These are phyloP conservation scores for Lodderomyces elongisporus DNA, from an alignment of 1,139 yeast species.

Conservation along the genomic window DNA sequence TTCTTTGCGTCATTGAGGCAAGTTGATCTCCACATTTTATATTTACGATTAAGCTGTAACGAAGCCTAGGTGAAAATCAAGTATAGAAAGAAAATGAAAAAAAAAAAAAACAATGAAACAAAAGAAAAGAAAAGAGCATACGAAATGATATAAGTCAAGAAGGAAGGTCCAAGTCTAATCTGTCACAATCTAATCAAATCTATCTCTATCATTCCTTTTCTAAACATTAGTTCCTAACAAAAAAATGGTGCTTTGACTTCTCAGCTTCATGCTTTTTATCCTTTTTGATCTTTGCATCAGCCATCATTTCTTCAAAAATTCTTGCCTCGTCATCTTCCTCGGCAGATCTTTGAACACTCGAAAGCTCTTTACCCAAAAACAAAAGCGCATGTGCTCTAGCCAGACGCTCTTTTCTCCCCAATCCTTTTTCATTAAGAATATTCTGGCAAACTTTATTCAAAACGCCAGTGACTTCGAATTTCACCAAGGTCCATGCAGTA, in stretches of 20 bases:
- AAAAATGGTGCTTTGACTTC: slow-evolving; percentile 1
- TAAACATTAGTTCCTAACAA: not conserved
- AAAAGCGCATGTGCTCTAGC: slow-evolving; percentile 58
- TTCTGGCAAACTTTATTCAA: slow-evolving; percentile 61
- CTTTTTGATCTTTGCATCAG: slow-evolving; percentile 57
- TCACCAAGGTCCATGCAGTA: slow-evolving; percentile 77
- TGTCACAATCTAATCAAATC: no score
- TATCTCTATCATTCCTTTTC: no score
- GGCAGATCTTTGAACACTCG: slow-evolving; percentile 51
- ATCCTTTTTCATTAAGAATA: slow-evolving; percentile 52
- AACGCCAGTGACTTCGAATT: slow-evolving; percentile 66
- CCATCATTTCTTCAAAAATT: slow-evolving; percentile 72
- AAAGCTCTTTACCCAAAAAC: slow-evolving; percentile 53
- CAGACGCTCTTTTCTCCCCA: slow-evolving; percentile 47
- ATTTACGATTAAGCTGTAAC: no score
- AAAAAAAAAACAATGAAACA: no score
- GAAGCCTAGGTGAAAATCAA: no score
- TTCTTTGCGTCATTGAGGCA: no score
- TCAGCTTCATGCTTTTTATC: slow-evolving; percentile 6
- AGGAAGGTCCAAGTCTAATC: no score
- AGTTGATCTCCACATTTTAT: no score
- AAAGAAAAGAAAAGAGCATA: no score
- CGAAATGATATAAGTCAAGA: no score
- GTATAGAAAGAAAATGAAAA: no score
- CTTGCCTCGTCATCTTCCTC: slow-evolving; percentile 74